Conservation (phyloP, 2,329 filamentous ascomycete genomes). For the Cordyceps cicadae region DNA sequence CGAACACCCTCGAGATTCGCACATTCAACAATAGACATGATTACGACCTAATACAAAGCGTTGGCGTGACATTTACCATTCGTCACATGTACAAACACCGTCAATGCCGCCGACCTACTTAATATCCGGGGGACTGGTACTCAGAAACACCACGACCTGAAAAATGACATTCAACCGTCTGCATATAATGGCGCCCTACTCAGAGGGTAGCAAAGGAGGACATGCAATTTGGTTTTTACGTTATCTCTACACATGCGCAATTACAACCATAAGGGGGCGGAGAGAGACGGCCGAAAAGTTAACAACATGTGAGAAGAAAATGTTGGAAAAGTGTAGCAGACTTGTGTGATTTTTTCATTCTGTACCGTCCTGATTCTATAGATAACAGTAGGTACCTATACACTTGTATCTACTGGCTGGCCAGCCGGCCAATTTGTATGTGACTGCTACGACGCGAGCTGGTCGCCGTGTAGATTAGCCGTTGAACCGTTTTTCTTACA, state of each 20-base stretch:
- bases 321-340: conserved; percentile 5
- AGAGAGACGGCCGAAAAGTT: not conserved
- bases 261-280: not conserved
- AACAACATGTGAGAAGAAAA: not conserved
- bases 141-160: not conserved
- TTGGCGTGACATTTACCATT: not conserved
- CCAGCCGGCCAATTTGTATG: not conserved
- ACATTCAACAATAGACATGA: conserved; percentile 7
- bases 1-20: conserved; percentile 2
- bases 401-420: not conserved
- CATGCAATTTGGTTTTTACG: not conserved
- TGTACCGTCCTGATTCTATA: not conserved
- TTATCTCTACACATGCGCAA: not conserved
- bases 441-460: not conserved
- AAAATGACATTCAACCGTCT: conserved; percentile 7
- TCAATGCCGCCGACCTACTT: conserved; percentile 9
- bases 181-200: not conserved
- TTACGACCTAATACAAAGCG: conserved; percentile 7
- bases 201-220: not conserved
- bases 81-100: not conserved
- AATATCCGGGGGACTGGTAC: conserved; percentile 5
- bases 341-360: not conserved
- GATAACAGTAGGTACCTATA: not conserved
- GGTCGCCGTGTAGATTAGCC: not conserved
- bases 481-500: not conserved